A percentile compares a stretch with the other conserved stretches of the same genome.
Evolutionary conservation across 805 yeast genomes (phyloP).

Genomic region (Lipomyces starkeyi): DNA sequence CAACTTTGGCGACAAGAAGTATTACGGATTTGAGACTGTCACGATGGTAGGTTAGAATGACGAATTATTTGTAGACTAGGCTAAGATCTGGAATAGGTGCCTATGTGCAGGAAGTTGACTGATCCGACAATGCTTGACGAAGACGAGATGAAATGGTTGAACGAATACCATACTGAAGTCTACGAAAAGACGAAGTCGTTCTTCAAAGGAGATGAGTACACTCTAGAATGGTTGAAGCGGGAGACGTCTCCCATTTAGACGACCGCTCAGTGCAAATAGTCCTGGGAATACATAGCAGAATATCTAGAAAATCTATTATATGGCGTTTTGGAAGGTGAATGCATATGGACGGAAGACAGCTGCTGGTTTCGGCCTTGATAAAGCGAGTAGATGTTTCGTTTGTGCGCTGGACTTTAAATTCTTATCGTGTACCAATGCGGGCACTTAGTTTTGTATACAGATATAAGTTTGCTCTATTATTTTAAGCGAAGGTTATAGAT

Average conservation of each 20-base stretch:
- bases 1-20: slow-evolving; percentile 62
- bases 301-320: not conserved
- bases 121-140: slow-evolving; percentile 60
- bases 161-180: slow-evolving; percentile 65
- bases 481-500: too few species aligned
- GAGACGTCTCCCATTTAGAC: slow-evolving; percentile 55
- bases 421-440: too few species aligned
- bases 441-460: not conserved
- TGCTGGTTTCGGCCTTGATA: not conserved
- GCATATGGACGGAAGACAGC: not conserved
- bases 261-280: not conserved
- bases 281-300: not conserved
- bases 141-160: slow-evolving; percentile 72
- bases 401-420: too few species aligned
- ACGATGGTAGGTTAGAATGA: slow-evolving; percentile 54
- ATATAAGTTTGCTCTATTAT: too few species aligned
- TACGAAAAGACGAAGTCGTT: slow-evolving; percentile 58
- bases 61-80: not conserved
- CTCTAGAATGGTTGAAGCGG: slow-evolving; percentile 71
- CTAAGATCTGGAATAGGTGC: slow-evolving; percentile 49
- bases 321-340: not conserved
- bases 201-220: slow-evolving; percentile 63
- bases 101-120: slow-evolving; percentile 79
- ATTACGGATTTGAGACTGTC: slow-evolving; percentile 77
- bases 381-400: not conserved